A percentile compares a stretch with the other conserved stretches of the same genome.
phyloP scores from a whole-genome alignment of 2,329 filamentous ascomycete species.

The Hypoxylon sp. region DNA sequence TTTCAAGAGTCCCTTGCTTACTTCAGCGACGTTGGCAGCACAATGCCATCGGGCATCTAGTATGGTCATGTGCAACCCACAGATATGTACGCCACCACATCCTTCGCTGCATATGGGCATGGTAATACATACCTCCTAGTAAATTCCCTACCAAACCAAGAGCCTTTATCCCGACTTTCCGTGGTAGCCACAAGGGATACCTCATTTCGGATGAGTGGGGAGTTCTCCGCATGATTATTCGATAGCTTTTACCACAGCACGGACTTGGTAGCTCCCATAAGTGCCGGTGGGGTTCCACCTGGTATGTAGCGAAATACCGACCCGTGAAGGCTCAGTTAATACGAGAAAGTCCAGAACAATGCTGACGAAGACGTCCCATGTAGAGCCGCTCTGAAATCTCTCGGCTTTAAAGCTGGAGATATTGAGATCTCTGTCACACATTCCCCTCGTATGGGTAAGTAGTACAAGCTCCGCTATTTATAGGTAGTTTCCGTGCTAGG shows the following conservation, averaged over 20 bases:
- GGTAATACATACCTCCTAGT: neutral
- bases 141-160: neutral
- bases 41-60: too few species aligned
- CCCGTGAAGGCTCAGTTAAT: neutral
- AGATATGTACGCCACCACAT: neutral
- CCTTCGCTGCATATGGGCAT: neutral
- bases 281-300: neutral
- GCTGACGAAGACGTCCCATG: neutral
- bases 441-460: neutral
- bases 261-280: neutral
- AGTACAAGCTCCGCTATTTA: neutral
- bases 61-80: too few species aligned
- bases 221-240: neutral
- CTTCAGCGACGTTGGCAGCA: too few species aligned
- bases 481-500: neutral
- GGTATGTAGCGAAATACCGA: neutral
- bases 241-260: neutral
- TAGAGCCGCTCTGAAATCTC: neutral
- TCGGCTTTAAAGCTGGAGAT: neutral
- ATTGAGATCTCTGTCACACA: neutral
- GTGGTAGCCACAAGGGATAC: neutral
- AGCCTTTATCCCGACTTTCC: neutral
- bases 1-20: too few species aligned
- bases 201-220: neutral
- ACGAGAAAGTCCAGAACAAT: neutral